Evolutionary conservation across 2,329 filamentous ascomycete genomes (phyloP).

Genomic region (Aspergillus novofumigatus): DNA sequence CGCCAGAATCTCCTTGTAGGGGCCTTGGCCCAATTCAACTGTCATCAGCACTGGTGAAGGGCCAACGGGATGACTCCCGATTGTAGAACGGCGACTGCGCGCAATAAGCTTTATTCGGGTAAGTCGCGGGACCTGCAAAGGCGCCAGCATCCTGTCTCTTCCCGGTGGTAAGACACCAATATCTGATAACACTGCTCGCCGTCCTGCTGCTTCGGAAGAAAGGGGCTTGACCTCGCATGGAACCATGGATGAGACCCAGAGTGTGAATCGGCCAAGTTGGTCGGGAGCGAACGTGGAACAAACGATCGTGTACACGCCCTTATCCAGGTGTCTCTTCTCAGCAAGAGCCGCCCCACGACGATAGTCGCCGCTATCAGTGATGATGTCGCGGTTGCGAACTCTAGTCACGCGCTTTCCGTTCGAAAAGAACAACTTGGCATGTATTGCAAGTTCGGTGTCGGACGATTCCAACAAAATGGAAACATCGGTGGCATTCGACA

Average conservation of each 20-base stretch:
- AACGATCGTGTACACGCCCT: conserved; percentile 79
- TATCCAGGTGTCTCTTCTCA: conserved; percentile 56
- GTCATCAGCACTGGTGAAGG: conserved; percentile 62
- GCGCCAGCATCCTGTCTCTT: conserved; percentile 52
- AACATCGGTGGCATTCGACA: conserved; percentile 57
- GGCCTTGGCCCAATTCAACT: conserved; percentile 68
- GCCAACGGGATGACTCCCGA: conserved; percentile 34
- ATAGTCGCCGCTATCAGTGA: conserved; percentile 84
- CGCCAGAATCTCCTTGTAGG: conserved; percentile 61
- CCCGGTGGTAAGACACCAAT: conserved; percentile 49
- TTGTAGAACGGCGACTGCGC: conserved; percentile 42
- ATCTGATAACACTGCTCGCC: conserved; percentile 52
- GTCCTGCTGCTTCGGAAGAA: conserved; percentile 69
- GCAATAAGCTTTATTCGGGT: conserved; percentile 59
- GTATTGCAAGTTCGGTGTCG: conserved; percentile 65
- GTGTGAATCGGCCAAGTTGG: conserved; percentile 68
- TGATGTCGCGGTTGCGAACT: conserved; percentile 69
- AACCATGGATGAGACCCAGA: conserved; percentile 66
- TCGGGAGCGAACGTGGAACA: conserved; percentile 86
- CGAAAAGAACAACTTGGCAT: conserved; percentile 80
- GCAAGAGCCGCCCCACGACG: conserved; percentile 72
- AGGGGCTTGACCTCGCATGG: conserved; percentile 56
- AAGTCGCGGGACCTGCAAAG: conserved; percentile 50
- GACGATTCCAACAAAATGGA: conserved; percentile 70
- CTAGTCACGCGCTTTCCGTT: conserved; percentile 66